Conservation (phyloP, 176 grass and related monocot species). For the Cenchrus americanus region DNA sequence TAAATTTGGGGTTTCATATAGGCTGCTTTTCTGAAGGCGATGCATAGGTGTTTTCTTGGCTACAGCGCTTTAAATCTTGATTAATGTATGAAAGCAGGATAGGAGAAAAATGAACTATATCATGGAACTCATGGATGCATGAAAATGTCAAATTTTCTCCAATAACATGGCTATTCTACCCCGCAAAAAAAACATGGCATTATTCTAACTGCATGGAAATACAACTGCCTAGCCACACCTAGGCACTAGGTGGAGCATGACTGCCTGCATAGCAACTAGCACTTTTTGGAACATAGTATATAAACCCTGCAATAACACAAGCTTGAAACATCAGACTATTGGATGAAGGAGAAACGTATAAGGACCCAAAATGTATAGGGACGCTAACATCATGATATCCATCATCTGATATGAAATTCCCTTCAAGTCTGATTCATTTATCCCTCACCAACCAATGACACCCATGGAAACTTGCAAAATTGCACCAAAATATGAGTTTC, state of each 20-base stretch:
- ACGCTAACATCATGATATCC: neutral
- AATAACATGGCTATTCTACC: no score
- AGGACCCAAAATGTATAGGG: neutral
- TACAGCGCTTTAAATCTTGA: neutral
- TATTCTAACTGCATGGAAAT: neutral
- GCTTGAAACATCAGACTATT: neutral
- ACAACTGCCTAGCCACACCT: neutral
- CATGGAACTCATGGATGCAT: neutral
- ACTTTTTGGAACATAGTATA: neutral
- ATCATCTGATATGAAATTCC: constrained; percentile 2
- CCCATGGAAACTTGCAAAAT: neutral
- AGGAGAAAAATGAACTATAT: neutral
- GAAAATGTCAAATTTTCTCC: neutral
- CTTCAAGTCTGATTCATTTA: neutral
- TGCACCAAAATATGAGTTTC: neutral
- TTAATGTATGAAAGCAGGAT: neutral
- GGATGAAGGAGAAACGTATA: neutral
- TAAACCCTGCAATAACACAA: neutral
- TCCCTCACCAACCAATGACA: no score
- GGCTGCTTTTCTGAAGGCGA: neutral
- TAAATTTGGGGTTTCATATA: no score
- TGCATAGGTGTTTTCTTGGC: neutral
- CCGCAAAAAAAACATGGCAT: no score
- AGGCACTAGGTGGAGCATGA: neutral
- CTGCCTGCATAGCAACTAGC: neutral